A percentile compares a stretch with the other conserved stretches of the same genome.
Evolutionary conservation across 164 flowering plant species (phyloP).

Genomic region (Sedum album): DNA sequence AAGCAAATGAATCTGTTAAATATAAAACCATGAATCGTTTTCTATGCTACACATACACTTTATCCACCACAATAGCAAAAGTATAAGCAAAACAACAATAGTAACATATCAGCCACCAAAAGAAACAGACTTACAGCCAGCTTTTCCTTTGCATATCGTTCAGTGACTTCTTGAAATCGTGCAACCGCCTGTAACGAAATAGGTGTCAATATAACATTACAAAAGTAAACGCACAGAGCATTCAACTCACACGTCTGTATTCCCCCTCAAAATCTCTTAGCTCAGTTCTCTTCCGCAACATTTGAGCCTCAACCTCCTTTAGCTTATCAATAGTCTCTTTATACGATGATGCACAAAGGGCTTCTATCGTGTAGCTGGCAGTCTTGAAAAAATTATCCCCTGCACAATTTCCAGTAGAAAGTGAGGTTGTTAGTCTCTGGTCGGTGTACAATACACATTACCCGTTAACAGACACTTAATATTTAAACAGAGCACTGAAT

Average conservation of each 20-base stretch:
- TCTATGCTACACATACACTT: not conserved
- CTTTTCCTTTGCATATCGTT: slow-evolving; percentile 81
- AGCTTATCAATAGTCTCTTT: slow-evolving; percentile 75
- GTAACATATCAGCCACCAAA: slow-evolving; percentile 1
- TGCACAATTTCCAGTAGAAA: slow-evolving; percentile 19
- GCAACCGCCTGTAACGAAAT: slow-evolving; percentile 66
- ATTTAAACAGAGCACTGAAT: slow-evolving; percentile 7
- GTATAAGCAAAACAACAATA: not conserved
- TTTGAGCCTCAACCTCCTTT: slow-evolving; percentile 80
- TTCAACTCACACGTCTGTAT: slow-evolving; percentile 56
- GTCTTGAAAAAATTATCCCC: slow-evolving; percentile 98
- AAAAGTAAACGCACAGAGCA: not conserved
- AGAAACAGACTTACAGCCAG: slow-evolving; percentile 55
- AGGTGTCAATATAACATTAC: not conserved
- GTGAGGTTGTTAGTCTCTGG: not conserved
- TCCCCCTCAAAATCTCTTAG: slow-evolving; percentile 90
- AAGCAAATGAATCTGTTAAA: not conserved
- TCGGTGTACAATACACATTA: not conserved
- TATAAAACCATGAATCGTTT: not conserved
- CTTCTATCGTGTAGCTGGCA: slow-evolving; percentile 88
- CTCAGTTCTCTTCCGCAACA: slow-evolving; percentile 84
- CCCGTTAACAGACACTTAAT: not conserved
- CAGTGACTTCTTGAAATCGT: slow-evolving; percentile 86
- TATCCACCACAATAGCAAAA: not conserved
- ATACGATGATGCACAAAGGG: slow-evolving; percentile 79